A percentile compares a stretch with the other conserved stretches of the same genome.
Evolutionary conservation across 2,329 filamentous ascomycete genomes (phyloP).

Genomic region (Neonectria sp.): DNA sequence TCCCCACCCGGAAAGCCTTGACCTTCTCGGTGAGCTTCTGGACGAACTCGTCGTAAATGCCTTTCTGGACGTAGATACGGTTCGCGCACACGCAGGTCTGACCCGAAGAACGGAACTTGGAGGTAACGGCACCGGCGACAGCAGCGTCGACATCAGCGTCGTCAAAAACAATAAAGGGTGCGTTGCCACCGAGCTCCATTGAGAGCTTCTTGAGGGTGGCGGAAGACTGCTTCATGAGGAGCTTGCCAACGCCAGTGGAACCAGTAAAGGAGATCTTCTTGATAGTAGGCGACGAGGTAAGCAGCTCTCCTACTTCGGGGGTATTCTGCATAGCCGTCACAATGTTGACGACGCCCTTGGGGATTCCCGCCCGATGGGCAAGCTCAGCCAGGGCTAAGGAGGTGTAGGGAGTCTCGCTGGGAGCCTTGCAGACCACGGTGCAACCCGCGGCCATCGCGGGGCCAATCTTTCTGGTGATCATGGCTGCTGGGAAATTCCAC

Average conservation of each 20-base stretch:
- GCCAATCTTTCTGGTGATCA: slow-evolving; percentile 80
- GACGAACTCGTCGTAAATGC: slow-evolving; percentile 83
- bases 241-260: slow-evolving; percentile 77
- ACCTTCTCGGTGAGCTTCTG: slow-evolving; percentile 80
- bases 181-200: slow-evolving; percentile 94
- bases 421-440: slow-evolving; percentile 93
- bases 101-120: slow-evolving; percentile 94
- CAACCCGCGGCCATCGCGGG: slow-evolving; percentile 93
- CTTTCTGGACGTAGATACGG: slow-evolving; percentile 83
- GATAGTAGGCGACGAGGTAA: slow-evolving; percentile 81
- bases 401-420: slow-evolving; percentile 93
- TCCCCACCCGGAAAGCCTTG: slow-evolving; percentile 80
- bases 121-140: slow-evolving; percentile 85
- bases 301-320: slow-evolving; percentile 79
- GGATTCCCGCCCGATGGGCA: slow-evolving; percentile 88
- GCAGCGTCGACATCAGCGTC: slow-evolving; percentile 91
- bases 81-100: slow-evolving; percentile 97
- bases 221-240: slow-evolving; percentile 91
- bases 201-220: slow-evolving; percentile 87
- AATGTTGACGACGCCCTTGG: slow-evolving; percentile 91
- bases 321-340: slow-evolving; percentile 87
- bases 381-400: slow-evolving; percentile 90
- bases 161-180: slow-evolving; percentile 97
- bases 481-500: slow-evolving; percentile 89
- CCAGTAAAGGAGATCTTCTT: slow-evolving; percentile 97